A percentile compares a stretch with the other conserved stretches of the same genome.
phyloP scores from a whole-genome alignment of 306 rosid genomes.

The Heteromeles arbutifolia region DNA sequence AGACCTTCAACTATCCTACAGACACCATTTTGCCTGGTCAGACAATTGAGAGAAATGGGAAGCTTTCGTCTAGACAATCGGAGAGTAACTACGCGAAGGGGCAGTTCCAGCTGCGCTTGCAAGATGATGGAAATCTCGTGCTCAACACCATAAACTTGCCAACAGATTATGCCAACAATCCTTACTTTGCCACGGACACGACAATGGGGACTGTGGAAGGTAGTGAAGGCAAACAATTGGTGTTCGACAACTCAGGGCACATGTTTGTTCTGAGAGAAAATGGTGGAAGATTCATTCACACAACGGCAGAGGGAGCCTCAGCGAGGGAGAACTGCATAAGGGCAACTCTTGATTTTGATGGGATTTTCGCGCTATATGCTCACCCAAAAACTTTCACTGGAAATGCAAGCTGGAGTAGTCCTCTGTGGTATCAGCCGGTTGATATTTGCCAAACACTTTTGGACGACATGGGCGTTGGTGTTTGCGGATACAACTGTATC shows the following conservation, averaged over 20 bases:
- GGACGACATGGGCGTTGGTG: constrained; percentile 11
- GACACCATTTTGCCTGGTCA: constrained; percentile 54
- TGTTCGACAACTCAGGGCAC: constrained; percentile 30
- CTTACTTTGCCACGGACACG: not conserved
- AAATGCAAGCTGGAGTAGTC: constrained; percentile 6
- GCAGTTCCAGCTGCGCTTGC: constrained; percentile 19
- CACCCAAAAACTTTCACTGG: constrained; percentile 21
- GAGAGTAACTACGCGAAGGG: constrained; percentile 28
- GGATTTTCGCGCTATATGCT: constrained; percentile 28
- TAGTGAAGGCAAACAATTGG: constrained; percentile 20
- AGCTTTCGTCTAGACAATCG: constrained; percentile 8
- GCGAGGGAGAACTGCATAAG: constrained; percentile 16
- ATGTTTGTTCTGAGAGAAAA: constrained; percentile 27
- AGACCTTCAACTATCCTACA: constrained; percentile 31
- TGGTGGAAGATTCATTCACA: constrained; percentile 1
- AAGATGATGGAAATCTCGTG: not conserved
- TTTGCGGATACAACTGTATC: constrained; percentile 46
- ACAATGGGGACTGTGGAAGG: not conserved
- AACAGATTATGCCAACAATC: not conserved
- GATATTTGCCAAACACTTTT: not conserved
- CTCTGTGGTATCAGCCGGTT: constrained; percentile 3
- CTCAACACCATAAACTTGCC: constrained; percentile 10
- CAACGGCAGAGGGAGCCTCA: not conserved
- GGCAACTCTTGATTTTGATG: constrained; percentile 43
- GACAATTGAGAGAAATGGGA: constrained; percentile 3